Evolutionary conservation across 768 basidiomycete genomes (phyloP), one percentile per base, ranked within the genome.

Genomic region (Amanita molliuscula): DNA sequence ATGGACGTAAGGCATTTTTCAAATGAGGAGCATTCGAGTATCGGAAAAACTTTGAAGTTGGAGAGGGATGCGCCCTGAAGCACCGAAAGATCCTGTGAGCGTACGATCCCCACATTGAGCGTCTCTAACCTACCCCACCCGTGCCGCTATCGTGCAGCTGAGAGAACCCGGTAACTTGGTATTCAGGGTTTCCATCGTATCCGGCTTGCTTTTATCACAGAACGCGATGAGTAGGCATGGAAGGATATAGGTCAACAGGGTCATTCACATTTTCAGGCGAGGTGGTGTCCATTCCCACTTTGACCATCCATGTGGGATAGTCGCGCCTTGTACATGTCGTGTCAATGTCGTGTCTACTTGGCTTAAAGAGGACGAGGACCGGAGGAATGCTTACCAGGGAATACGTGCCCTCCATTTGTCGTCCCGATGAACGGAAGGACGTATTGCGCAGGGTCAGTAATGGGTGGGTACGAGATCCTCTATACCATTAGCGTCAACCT

Each of bases 301-400:
- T 84, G 13, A 76, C 72, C 81, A 82, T 79, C 82, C 81, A 62
- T 82, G 80, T 2, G 82, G 82, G 18, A 80, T 57, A 2, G 78
- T 82, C 0, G 78, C 80, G 37, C 81, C 81, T 79, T 18, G 33
- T 11, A 20, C 47, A 43, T n/a, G n/a, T n/a, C 16, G 3, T 40
- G 15, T 44, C 34, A 44, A 18, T 6, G 18, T 23, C 3, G 18
- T 44, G 13, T 36, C 23, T 25, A 25, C 29, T 44, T 44, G 29
- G 29, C 31, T 34, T 36, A 6, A 26, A 26, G 25, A 29, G 23
- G 23, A 23, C 4, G 23, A 23, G 29, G 5, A 31, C 13, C n/a
- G n/a, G 31, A 1, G 31, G 48, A 6, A 28, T 11, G 53, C 65
- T 16, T 50, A 78, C 81, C 81, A 48, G 81, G 80, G 58, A 82